Evolutionary conservation across 805 yeast genomes (phyloP).

Genomic region (Yarrowia divulgata): DNA sequence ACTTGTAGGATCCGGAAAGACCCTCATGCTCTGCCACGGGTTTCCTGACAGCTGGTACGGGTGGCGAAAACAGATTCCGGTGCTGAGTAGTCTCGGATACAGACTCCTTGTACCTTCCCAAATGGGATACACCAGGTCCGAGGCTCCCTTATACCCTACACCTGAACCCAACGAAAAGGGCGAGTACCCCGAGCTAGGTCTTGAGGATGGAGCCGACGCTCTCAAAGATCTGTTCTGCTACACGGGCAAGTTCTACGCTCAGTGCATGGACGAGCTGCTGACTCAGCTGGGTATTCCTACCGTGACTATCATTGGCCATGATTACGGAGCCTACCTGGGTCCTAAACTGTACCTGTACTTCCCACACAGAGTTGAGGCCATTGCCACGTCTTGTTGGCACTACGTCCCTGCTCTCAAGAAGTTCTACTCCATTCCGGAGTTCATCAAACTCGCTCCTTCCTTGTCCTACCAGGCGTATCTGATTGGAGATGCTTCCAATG

Average conservation of each 20-base stretch:
- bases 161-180: conserved; percentile 36
- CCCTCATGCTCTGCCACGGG: conserved; percentile 34
- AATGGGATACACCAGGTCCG: conserved; percentile 37
- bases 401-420: conserved; percentile 15
- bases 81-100: conserved; percentile 21
- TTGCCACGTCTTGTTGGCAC: conserved; percentile 34
- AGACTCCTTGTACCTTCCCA: conserved; percentile 24
- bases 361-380: conserved; percentile 33
- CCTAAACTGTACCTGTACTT: conserved; percentile 26
- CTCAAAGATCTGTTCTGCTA: conserved; percentile 31
- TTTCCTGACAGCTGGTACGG: conserved; percentile 39
- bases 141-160: conserved; percentile 30
- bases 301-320: conserved; percentile 33
- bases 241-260: conserved; percentile 29
- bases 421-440: conserved; percentile 19
- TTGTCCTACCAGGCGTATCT: conserved; percentile 27
- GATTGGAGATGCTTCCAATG: conserved; percentile 15
- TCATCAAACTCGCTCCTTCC: conserved; percentile 18
- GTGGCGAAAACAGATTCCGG: conserved; percentile 35
- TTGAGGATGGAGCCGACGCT: conserved; percentile 12
- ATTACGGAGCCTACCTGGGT: conserved; percentile 33
- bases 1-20: conserved; percentile 5
- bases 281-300: background rate
- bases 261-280: conserved; percentile 33
- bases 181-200: conserved; percentile 36